phyloP scores from a whole-genome alignment of 73 alveolate genomes.

The Symbiodinium natans region DNA sequence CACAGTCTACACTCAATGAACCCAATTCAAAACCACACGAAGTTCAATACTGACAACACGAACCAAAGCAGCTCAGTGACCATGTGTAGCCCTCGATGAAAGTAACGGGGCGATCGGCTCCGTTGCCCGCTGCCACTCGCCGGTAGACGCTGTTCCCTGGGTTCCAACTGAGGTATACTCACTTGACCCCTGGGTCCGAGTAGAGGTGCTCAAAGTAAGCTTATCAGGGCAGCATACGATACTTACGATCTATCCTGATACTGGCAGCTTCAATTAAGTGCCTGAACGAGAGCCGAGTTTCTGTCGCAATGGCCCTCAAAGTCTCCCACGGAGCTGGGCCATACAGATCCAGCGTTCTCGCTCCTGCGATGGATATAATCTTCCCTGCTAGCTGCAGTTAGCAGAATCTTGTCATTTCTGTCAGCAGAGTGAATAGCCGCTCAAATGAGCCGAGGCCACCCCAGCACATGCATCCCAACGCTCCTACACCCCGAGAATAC shows the following conservation, averaged over 20 bases:
- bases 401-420: no score
- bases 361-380: neutral
- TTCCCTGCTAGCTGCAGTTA: no score
- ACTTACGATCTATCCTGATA: neutral
- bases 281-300: neutral
- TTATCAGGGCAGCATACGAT: neutral
- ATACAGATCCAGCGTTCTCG: slow-evolving; percentile 21
- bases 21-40: neutral
- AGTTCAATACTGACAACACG: neutral
- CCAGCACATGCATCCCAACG: no score
- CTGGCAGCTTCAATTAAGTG: neutral
- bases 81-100: slow-evolving; percentile 12
- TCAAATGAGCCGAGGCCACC: no score
- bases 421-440: no score
- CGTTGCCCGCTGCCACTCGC: slow-evolving; percentile 28
- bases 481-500: no score
- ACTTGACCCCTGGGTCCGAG: no score
- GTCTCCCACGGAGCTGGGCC: slow-evolving; percentile 79
- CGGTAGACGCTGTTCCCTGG: neutral
- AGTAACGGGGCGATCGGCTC: slow-evolving; percentile 79
- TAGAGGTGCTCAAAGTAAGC: neutral
- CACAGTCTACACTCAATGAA: neutral
- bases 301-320: neutral
- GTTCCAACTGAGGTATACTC: no score
- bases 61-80: neutral